These are phyloP conservation scores for Debaryomyces sp. DNA, from an alignment of 1,139 yeast genomes.

Conservation along the genomic window DNA sequence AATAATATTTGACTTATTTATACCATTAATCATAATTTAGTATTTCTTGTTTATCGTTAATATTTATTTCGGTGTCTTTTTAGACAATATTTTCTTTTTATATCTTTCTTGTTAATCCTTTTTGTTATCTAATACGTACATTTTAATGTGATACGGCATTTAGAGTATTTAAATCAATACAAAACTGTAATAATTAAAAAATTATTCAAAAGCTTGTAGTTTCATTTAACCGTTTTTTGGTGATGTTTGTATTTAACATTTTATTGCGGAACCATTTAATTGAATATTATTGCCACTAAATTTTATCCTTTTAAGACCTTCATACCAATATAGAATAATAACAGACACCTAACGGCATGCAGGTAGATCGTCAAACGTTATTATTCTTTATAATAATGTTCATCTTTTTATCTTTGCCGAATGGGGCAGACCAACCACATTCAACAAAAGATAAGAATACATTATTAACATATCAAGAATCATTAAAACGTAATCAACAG, in stretches of 20 bases:
- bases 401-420: conserved; percentile 35
- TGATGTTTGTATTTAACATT: neutral
- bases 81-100: neutral
- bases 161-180: conserved; percentile 1
- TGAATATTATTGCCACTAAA: conserved; percentile 2
- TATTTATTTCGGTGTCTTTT: conserved; percentile 6
- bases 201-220: neutral
- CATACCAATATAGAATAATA: neutral
- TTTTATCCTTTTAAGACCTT: neutral
- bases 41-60: conserved; percentile 5
- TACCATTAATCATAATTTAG: conserved; percentile 5
- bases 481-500: conserved; percentile 30
- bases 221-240: neutral
- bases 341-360: conserved; percentile 18
- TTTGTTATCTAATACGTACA: neutral
- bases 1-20: conserved; percentile 3
- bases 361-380: conserved; percentile 42
- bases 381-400: conserved; percentile 41
- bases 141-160: neutral
- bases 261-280: neutral
- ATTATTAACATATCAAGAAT: conserved; percentile 31
- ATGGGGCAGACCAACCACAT: conserved; percentile 34
- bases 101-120: neutral
- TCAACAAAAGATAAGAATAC: conserved; percentile 31
- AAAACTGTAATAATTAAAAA: neutral